Percentiles rank a stretch among this genome's conserved stretches.
Conservation (phyloP, 768 basidiomycete species). For the Pleurotus salmoneostramineus region DNA sequence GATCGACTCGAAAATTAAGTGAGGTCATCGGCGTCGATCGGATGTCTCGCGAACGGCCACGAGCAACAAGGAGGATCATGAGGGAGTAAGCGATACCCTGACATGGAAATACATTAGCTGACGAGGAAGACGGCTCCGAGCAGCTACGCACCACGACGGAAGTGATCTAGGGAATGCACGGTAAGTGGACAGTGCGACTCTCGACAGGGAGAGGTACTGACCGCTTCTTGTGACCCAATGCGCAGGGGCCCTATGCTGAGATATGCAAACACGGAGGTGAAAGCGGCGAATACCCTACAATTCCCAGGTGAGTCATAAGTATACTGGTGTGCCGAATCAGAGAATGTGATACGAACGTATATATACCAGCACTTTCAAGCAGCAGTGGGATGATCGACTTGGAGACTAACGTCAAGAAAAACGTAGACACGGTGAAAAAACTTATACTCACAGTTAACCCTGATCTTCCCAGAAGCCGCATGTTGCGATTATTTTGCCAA, state of each 20-base stretch:
- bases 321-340: background rate
- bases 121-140: background rate
- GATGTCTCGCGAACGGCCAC: background rate
- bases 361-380: background rate
- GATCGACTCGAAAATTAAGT: background rate
- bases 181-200: no score
- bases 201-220: no score
- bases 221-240: no score
- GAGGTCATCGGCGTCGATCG: background rate
- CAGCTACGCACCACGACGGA: background rate
- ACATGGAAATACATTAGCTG: background rate
- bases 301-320: background rate
- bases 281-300: background rate
- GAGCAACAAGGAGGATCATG: background rate
- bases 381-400: background rate
- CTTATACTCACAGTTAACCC: background rate
- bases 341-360: background rate
- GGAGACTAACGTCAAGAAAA: background rate
- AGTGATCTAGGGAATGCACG: background rate
- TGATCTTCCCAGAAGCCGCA: background rate
- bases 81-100: background rate
- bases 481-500: background rate
- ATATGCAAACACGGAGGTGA: background rate
- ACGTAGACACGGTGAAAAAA: background rate
- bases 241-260: no score